phyloP scores from a whole-genome alignment of 306 rosid genomes.

The Lotus japonicus region DNA sequence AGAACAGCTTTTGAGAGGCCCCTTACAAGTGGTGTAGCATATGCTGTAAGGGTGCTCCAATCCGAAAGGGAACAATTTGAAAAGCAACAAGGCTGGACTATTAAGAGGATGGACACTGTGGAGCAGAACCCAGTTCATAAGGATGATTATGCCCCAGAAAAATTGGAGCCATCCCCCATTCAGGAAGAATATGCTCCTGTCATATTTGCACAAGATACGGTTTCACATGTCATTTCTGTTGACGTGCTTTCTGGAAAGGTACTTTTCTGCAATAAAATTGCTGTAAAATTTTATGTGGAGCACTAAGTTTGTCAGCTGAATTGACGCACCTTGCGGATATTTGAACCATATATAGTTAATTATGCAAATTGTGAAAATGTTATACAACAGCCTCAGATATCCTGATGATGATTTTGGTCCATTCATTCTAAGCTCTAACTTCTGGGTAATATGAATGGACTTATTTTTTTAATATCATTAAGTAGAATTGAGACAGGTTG shows the following conservation, averaged over 20 bases:
- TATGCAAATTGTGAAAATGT: not conserved
- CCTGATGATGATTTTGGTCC: not conserved
- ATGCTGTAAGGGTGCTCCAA: conserved; percentile 92
- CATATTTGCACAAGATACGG: conserved; percentile 88
- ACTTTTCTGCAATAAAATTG: conserved; percentile 22
- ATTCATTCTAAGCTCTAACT: not conserved
- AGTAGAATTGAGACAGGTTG: not conserved
- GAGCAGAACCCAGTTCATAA: conserved; percentile 68
- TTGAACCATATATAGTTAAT: not conserved
- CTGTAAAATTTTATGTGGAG: not conserved
- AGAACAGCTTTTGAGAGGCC: conserved; percentile 96
- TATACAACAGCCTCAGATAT: not conserved
- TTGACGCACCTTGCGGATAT: not conserved
- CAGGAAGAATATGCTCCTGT: conserved; percentile 97
- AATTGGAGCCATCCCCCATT: conserved; percentile 60
- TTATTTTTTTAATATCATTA: not conserved
- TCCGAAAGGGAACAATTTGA: conserved; percentile 86
- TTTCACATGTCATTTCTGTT: conserved; percentile 74
- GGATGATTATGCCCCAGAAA: conserved; percentile 62
- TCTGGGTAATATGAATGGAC: not conserved
- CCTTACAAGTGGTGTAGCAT: conserved; percentile 93
- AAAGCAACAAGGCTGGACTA: conserved; percentile 93
- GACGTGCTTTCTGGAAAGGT: conserved; percentile 84
- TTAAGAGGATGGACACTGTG: conserved; percentile 76
- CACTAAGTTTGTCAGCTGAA: not conserved